These are phyloP conservation scores for Thymus mandschuricus DNA, from an alignment of 257 asterid genomes.

Conservation along the genomic window DNA sequence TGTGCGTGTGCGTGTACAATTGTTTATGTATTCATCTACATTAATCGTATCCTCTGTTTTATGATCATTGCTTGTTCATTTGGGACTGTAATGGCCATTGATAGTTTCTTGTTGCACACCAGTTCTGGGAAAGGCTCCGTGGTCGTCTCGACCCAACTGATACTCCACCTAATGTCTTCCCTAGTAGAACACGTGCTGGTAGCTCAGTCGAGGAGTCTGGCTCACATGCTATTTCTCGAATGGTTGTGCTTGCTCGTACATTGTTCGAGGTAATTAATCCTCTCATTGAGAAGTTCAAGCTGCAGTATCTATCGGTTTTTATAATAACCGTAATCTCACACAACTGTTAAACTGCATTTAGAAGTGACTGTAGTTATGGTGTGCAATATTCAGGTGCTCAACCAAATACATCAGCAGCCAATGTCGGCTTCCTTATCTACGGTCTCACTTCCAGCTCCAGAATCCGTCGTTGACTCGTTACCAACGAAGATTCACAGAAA, in stretches of 20 bases:
- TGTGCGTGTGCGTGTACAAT: no score
- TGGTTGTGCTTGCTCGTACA: slow-evolving; percentile 87
- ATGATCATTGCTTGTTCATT: slow-evolving; percentile 11
- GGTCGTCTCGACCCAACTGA: slow-evolving; percentile 45
- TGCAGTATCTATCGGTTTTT: background rate
- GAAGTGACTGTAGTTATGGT: background rate
- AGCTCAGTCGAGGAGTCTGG: slow-evolving; percentile 55
- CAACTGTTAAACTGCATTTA: no score
- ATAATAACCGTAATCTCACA: no score
- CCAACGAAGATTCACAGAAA: slow-evolving; percentile 61
- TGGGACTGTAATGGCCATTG: background rate
- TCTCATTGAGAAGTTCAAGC: background rate
- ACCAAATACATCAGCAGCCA: slow-evolving; percentile 84
- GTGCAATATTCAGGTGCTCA: slow-evolving; percentile 64
- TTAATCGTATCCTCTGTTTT: slow-evolving; percentile 3
- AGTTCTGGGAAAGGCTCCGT: slow-evolving; percentile 69
- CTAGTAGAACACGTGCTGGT: slow-evolving; percentile 64
- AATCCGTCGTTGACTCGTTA: slow-evolving; percentile 74
- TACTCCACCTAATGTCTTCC: slow-evolving; percentile 49
- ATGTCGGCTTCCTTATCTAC: slow-evolving; percentile 60
- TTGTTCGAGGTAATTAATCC: slow-evolving; percentile 76
- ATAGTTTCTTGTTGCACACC: slow-evolving; percentile 32
- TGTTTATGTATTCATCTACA: background rate
- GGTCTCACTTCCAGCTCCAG: slow-evolving; percentile 80
- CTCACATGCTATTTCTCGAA: slow-evolving; percentile 65